Conservation (phyloP, 1,139 yeast species). For the Chernovozyma aurita region DNA sequence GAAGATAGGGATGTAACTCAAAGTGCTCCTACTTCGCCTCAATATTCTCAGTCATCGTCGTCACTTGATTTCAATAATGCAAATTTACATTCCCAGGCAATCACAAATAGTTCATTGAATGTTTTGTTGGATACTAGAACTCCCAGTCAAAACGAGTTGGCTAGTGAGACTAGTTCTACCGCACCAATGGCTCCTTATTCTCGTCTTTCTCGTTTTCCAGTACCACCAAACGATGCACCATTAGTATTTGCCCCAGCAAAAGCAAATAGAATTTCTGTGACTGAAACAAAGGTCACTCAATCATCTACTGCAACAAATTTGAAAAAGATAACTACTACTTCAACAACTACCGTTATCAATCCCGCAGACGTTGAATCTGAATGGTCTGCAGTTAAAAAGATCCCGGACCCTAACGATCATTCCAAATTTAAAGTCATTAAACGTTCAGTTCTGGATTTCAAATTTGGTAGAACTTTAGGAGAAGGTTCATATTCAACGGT, state of each 20-base stretch:
- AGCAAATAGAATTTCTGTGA: neutral
- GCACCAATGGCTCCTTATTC: neutral
- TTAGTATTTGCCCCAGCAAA: neutral
- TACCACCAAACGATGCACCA: too few relatives aligned
- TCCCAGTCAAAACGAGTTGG: neutral
- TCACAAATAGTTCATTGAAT: conserved; percentile 5
- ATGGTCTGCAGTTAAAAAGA: conserved; percentile 36
- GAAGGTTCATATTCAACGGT: conserved; percentile 97
- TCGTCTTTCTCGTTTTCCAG: too few relatives aligned
- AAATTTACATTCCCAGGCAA: neutral
- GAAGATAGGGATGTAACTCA: conserved; percentile 13
- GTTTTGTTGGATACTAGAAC: conserved; percentile 2
- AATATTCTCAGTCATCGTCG: conserved; percentile 4
- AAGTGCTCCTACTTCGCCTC: conserved; percentile 30
- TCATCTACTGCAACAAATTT: neutral
- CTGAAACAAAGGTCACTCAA: too few relatives aligned
- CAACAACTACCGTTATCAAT: neutral
- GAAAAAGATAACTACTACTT: neutral
- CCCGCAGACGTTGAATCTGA: conserved; percentile 5
- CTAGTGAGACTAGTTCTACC: neutral
- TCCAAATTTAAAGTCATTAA: conserved; percentile 30
- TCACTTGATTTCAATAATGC: conserved; percentile 3
- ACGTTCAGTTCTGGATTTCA: conserved; percentile 77
- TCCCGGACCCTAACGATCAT: conserved; percentile 13
- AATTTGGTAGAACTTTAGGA: conserved; percentile 82